These are phyloP conservation scores for Corinectria fuckeliana DNA, from an alignment of 2,329 filamentous ascomycete genomes.

Conservation along the genomic window DNA sequence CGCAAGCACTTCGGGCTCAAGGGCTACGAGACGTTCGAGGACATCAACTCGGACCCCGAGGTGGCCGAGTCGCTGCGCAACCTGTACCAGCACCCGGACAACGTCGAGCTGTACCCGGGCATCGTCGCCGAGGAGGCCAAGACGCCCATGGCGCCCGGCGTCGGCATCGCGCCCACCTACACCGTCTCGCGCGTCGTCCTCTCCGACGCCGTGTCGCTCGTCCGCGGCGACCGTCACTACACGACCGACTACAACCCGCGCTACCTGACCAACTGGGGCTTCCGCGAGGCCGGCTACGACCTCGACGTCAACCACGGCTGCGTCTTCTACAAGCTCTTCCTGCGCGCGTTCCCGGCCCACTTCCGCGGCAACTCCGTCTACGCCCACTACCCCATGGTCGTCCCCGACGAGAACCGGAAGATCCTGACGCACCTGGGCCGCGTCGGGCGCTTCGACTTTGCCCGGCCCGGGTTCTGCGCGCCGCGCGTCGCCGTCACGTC, in stretches of 20 bases:
- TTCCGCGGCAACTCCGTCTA: conserved; percentile 82
- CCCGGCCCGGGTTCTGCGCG: conserved; percentile 60
- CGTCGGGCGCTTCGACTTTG: conserved; percentile 73
- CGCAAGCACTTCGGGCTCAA: conserved; percentile 81
- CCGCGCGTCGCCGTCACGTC: conserved; percentile 64
- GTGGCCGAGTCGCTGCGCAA: conserved; percentile 70
- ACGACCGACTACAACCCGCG: conserved; percentile 78
- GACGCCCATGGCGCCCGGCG: conserved; percentile 73
- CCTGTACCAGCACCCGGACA: conserved; percentile 79
- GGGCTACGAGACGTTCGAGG: conserved; percentile 78
- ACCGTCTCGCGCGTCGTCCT: conserved; percentile 79
- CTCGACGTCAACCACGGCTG: conserved; percentile 79
- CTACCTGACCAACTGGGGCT: conserved; percentile 85
- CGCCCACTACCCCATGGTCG: conserved; percentile 76
- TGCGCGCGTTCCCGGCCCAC: conserved; percentile 80
- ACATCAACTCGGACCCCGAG: conserved; percentile 79
- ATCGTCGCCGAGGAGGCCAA: conserved; percentile 79
- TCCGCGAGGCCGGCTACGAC: conserved; percentile 75
- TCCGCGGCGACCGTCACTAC: conserved; percentile 80
- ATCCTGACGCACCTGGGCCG: conserved; percentile 73
- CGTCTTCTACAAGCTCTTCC: conserved; percentile 83
- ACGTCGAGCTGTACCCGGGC: conserved; percentile 81
- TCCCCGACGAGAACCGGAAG: conserved; percentile 73
- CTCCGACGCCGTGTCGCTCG: conserved; percentile 79
- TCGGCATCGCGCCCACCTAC: conserved; percentile 77